Conservation (phyloP, 257 asterid genomes). For the Lycium barbarum region DNA sequence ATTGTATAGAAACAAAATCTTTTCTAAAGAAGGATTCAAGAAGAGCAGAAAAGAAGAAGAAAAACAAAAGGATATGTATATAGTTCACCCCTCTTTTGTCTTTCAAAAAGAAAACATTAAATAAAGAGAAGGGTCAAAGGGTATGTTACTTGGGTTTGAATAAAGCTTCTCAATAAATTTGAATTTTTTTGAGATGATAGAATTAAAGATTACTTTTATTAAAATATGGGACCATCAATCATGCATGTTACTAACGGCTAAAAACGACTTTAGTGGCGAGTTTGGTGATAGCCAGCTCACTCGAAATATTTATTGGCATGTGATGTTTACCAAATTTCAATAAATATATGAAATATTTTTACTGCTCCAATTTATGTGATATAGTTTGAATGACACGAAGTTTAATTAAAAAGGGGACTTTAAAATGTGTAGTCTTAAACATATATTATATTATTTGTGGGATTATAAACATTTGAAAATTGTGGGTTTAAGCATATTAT, state of each 20-base stretch:
- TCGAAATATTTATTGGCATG: too few relatives aligned
- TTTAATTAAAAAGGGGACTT: not conserved
- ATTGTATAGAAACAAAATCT: not conserved
- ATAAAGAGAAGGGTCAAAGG: slow-evolving; percentile 16
- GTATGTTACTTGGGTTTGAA: slow-evolving; percentile 37
- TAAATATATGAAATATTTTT: not conserved
- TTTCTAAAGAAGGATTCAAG: slow-evolving; percentile 14
- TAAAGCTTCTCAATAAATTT: slow-evolving; percentile 68
- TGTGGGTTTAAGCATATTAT: not conserved
- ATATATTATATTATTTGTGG: not conserved
- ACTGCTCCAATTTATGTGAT: too few relatives aligned
- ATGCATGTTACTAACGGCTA: slow-evolving; percentile 65
- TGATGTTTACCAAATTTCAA: not conserved
- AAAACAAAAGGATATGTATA: not conserved
- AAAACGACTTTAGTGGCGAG: slow-evolving; percentile 39
- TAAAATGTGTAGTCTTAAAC: not conserved
- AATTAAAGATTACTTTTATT: slow-evolving; percentile 31
- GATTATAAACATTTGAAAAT: not conserved
- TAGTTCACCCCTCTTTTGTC: slow-evolving; percentile 28
- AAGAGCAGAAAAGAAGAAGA: not conserved
- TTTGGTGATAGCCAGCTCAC: not conserved
- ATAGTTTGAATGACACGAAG: not conserved
- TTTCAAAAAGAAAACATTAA: slow-evolving; percentile 59
- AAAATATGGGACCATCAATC: slow-evolving; percentile 49
- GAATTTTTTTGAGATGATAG: slow-evolving; percentile 61